Percentiles rank a stretch among this genome's conserved stretches.
Evolutionary conservation across 495 filamentous ascomycete genomes (phyloP).

Genomic region (Mycothermus thermophilus): DNA sequence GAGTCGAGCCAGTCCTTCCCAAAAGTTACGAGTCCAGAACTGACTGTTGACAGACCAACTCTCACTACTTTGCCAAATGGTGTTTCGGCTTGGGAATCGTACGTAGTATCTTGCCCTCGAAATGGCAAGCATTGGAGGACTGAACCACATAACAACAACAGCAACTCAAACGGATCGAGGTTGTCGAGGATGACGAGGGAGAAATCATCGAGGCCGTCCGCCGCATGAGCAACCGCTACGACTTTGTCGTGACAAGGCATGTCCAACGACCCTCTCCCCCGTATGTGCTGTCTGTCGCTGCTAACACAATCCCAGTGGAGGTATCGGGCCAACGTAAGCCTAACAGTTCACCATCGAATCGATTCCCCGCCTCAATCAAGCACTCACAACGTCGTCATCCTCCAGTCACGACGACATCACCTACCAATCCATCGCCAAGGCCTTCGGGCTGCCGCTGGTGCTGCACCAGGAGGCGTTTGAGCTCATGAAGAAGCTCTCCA

Average conservation of each 20-base stretch:
- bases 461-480: conserved; percentile 62
- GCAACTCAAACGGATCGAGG: conserved; percentile 76
- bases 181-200: conserved; percentile 77
- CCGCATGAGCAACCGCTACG: conserved; percentile 76
- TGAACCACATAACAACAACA: conserved; percentile 5
- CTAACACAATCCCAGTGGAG: conserved; percentile 43
- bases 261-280: too few relatives aligned
- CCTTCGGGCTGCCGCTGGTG: conserved; percentile 61
- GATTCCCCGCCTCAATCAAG: neutral
- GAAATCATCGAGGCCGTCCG: conserved; percentile 81
- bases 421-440: conserved; percentile 83
- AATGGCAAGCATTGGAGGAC: neutral
- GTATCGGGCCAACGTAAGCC: conserved; percentile 79
- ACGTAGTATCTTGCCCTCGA: conserved; percentile 3
- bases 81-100: conserved; percentile 82
- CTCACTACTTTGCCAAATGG: conserved; percentile 77
- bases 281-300: too few relatives aligned
- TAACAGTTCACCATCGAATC: neutral
- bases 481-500: conserved; percentile 71
- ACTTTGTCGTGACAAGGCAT: conserved; percentile 75
- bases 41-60: conserved; percentile 64
- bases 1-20: neutral
- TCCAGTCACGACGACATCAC: conserved; percentile 91
- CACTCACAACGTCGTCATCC: neutral
- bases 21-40: neutral